Evolutionary conservation across 2,329 filamentous ascomycete species (phyloP).

Genomic region (Macroventuria anomochaeta): DNA sequence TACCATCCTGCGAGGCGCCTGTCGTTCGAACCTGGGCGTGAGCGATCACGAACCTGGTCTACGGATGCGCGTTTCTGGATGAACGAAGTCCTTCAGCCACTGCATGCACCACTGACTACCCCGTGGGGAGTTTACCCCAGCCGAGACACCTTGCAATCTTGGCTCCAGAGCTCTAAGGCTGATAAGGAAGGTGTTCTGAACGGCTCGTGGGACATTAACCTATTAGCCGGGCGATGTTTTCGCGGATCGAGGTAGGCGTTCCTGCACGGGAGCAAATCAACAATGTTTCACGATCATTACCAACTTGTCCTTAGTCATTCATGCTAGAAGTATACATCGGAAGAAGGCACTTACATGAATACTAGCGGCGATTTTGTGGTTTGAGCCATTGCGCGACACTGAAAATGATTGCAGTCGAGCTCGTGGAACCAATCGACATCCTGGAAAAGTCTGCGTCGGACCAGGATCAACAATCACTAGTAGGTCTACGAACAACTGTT

Average conservation of each 20-base stretch:
- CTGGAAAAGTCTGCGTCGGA: too few species aligned
- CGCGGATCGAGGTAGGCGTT: not conserved
- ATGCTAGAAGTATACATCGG: too few species aligned
- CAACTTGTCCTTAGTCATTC: too few species aligned
- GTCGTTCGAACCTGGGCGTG: too few species aligned
- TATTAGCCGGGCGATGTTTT: not conserved
- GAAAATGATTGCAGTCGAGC: too few species aligned
- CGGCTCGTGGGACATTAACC: not conserved
- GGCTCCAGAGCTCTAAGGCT: not conserved
- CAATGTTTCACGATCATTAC: not conserved
- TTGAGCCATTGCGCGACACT: too few species aligned
- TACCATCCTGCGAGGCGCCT: not conserved
- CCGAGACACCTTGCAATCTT: conserved; percentile 2
- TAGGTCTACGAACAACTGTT: too few species aligned
- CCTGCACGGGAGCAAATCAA: not conserved
- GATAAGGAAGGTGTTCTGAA: not conserved
- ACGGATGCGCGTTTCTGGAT: not conserved
- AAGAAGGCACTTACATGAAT: too few species aligned
- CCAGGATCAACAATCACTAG: too few species aligned
- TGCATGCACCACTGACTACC: not conserved
- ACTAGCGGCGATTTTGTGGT: too few species aligned
- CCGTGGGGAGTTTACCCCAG: conserved; percentile 5
- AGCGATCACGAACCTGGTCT: not conserved
- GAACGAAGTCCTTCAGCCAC: not conserved
- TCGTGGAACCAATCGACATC: too few species aligned